Conservation (phyloP, 2,329 filamentous ascomycete genomes). For the Fusarium sp. region DNA sequence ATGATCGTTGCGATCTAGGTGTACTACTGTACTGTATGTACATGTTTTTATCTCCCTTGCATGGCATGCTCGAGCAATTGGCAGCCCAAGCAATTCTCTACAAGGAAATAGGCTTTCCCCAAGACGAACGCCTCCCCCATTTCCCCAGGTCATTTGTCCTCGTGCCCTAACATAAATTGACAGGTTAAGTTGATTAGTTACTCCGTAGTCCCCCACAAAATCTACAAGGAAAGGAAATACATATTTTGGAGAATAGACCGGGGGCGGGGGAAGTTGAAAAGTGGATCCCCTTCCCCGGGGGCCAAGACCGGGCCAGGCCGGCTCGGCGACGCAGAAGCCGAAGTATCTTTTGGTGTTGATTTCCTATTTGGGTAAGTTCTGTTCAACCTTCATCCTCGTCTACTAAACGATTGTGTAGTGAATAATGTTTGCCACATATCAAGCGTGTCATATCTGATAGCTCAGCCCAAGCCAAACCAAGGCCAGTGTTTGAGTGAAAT, state of each 20-base stretch:
- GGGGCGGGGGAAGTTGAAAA: constrained; percentile 13
- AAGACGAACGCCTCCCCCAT: not conserved
- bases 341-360: constrained; percentile 8
- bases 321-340: constrained; percentile 34
- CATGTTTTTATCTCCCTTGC: no score
- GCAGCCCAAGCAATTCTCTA: no score
- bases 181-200: no score
- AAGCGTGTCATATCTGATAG: not conserved
- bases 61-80: not conserved
- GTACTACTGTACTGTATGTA: no score
- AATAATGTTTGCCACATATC: constrained; percentile 13
- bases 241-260: not conserved
- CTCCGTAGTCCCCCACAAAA: no score
- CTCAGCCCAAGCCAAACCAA: not conserved
- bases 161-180: not conserved
- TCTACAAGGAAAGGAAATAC: constrained; percentile 3
- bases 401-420: no score
- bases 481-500: no score
- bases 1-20: no score
- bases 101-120: constrained; percentile 1
- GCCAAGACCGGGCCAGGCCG: constrained; percentile 40
- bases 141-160: not conserved
- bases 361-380: constrained; percentile 22
- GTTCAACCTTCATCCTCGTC: not conserved
- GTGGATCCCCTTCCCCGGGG: constrained; percentile 25